phyloP scores from a whole-genome alignment of 2,329 filamentous ascomycete genomes.

The Knufia fluminis region DNA sequence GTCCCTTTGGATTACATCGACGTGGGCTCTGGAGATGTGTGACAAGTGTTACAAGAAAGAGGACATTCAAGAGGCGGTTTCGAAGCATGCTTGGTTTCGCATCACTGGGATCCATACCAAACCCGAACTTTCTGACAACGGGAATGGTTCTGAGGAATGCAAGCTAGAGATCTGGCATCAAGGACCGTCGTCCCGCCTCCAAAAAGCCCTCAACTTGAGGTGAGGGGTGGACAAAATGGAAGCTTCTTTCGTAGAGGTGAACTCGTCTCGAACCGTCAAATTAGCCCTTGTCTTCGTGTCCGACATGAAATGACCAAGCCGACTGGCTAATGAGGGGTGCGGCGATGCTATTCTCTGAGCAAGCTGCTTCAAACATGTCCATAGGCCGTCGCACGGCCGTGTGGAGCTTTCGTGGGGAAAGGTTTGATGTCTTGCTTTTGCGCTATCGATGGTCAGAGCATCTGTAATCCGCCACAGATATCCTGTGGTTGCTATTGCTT shows the following conservation, averaged over 20 bases:
- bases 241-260: too few relatives aligned
- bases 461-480: constrained; percentile 3
- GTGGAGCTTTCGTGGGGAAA: neutral
- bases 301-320: constrained; percentile 1
- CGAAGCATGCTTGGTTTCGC: neutral
- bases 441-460: constrained; percentile 1
- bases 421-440: neutral
- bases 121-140: too few relatives aligned
- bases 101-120: neutral
- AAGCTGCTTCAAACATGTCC: neutral
- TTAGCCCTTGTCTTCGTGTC: neutral
- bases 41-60: neutral
- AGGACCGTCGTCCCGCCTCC: too few relatives aligned
- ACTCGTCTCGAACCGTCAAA: neutral
- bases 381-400: constrained; percentile 1
- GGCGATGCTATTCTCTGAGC: neutral
- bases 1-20: neutral
- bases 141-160: too few relatives aligned
- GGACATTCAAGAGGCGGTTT: neutral
- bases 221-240: too few relatives aligned
- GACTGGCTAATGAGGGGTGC: neutral
- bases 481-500: constrained; percentile 7
- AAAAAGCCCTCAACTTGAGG: too few relatives aligned
- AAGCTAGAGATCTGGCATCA: too few relatives aligned
- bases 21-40: neutral